Evolutionary conservation across 768 basidiomycete genomes (phyloP).

Genomic region (Leccinellum rugosiceps): DNA sequence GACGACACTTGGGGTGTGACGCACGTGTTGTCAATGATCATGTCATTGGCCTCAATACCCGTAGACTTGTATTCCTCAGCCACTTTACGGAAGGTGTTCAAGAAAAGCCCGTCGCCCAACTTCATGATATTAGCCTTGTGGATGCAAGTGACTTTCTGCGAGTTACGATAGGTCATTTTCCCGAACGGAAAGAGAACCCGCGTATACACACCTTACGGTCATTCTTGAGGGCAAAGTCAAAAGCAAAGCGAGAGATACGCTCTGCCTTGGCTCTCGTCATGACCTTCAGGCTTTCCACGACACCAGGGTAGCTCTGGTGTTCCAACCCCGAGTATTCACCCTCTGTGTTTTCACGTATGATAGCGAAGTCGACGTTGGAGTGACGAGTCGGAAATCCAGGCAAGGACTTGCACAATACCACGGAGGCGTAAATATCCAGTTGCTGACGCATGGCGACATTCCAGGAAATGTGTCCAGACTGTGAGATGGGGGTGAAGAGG

Average conservation of each 20-base stretch:
- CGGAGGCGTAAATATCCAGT: conserved; percentile 98
- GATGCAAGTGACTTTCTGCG: conserved; percentile 96
- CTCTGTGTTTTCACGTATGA: conserved; percentile 99
- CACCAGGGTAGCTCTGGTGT: conserved; percentile 97
- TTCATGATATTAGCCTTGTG: conserved; percentile 99
- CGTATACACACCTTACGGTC: conserved; percentile 74
- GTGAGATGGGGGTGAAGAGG: conserved; percentile 96
- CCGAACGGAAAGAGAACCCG: neutral
- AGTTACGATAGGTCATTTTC: neutral
- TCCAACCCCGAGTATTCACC: conserved; percentile 99
- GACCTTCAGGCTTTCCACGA: conserved; percentile 97
- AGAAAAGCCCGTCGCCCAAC: conserved; percentile 97
- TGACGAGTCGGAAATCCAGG: conserved; percentile 96
- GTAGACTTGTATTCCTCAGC: conserved; percentile 94
- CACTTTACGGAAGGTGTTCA: conserved; percentile 94
- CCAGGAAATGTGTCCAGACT: conserved; percentile 97
- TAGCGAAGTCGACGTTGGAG: conserved; percentile 95
- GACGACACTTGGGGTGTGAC: conserved; percentile 17
- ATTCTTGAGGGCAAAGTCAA: conserved; percentile 99
- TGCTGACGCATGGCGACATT: conserved; percentile 99
- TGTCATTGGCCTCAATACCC: conserved; percentile 92
- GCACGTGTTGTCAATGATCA: conserved; percentile 99
- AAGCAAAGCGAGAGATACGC: conserved; percentile 94
- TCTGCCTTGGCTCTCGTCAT: conserved; percentile 94
- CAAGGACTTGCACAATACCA: conserved; percentile 97